Conservation (phyloP, 805 yeast genomes). For the Candida bentonensis region DNA sequence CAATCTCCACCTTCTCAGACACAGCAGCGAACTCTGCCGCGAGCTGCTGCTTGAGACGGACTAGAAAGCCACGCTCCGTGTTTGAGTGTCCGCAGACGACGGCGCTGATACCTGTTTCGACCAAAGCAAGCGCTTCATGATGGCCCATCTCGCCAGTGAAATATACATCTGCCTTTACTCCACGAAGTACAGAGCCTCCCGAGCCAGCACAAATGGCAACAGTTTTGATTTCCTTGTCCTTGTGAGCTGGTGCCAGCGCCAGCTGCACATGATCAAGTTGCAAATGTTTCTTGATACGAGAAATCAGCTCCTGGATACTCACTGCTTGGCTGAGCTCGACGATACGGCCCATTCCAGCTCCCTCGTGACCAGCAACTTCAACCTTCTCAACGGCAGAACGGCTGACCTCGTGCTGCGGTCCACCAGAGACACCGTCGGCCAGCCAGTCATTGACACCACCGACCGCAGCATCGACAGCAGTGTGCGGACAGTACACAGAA, state of each 20-base stretch:
- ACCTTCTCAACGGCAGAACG: constrained; percentile 32
- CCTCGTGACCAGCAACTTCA: constrained; percentile 25
- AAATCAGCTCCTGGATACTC: constrained; percentile 31
- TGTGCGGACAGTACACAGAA: constrained; percentile 89
- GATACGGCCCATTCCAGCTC: constrained; percentile 74
- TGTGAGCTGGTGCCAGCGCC: constrained; percentile 27
- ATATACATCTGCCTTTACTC: constrained; percentile 49
- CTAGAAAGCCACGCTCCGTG: constrained; percentile 78
- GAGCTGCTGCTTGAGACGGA: constrained; percentile 37
- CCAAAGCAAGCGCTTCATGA: constrained; percentile 67
- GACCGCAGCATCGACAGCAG: constrained; percentile 83
- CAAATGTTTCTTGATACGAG: constrained; percentile 38
- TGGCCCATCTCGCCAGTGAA: constrained; percentile 92
- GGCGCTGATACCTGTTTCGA: constrained; percentile 59
- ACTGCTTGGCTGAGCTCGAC: constrained; percentile 35
- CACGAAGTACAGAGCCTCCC: constrained; percentile 60
- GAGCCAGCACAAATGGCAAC: constrained; percentile 94
- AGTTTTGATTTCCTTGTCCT: constrained; percentile 27
- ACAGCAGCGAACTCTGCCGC: constrained; percentile 23
- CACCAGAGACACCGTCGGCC: constrained; percentile 38
- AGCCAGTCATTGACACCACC: constrained; percentile 96
- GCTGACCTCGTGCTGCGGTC: constrained; percentile 14
- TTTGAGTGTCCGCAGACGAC: constrained; percentile 81
- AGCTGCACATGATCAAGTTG: constrained; percentile 48
- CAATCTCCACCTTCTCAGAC: constrained; percentile 23